phyloP scores from a whole-genome alignment of 2,329 filamentous ascomycete genomes.

The Venturia carpophila region DNA sequence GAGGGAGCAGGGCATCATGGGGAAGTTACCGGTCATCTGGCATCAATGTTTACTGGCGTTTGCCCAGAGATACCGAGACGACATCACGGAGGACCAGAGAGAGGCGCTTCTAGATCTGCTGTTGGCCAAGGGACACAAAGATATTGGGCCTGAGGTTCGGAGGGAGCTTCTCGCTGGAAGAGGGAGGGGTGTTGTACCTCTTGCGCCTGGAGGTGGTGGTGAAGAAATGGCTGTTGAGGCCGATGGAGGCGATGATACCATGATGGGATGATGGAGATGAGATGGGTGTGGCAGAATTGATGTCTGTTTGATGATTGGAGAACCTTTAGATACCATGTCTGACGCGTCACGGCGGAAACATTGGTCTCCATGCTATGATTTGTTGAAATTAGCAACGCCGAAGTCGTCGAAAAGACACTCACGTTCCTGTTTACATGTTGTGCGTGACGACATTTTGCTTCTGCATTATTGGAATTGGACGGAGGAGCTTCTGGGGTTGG shows the following conservation, averaged over 20 bases:
- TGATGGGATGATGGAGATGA: conserved; percentile 38
- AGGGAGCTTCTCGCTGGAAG: conserved; percentile 82
- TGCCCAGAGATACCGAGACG: conserved; percentile 88
- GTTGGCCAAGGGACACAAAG: conserved; percentile 72
- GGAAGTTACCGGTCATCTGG: conserved; percentile 84
- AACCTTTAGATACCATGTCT: background rate
- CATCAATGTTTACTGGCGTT: conserved; percentile 90
- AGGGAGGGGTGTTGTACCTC: conserved; percentile 54
- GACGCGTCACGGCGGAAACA: background rate
- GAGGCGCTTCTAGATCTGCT: conserved; percentile 85
- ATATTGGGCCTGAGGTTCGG: conserved; percentile 85
- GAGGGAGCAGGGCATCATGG: conserved; percentile 35
- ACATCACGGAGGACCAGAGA: conserved; percentile 90
- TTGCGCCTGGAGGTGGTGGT: conserved; percentile 28
- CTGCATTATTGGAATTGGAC: too few species aligned
- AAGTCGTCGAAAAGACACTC: background rate
- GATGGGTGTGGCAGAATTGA: background rate
- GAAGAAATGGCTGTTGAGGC: conserved; percentile 48
- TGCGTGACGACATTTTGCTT: too few species aligned
- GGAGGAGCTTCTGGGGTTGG: too few species aligned
- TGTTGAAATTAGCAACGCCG: background rate
- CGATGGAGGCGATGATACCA: conserved; percentile 81
- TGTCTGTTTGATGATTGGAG: background rate
- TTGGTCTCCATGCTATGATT: background rate
- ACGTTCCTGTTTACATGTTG: too few species aligned